phyloP scores from a whole-genome alignment of 2,329 filamentous ascomycete genomes.

The Diaporthe ilicicola region DNA sequence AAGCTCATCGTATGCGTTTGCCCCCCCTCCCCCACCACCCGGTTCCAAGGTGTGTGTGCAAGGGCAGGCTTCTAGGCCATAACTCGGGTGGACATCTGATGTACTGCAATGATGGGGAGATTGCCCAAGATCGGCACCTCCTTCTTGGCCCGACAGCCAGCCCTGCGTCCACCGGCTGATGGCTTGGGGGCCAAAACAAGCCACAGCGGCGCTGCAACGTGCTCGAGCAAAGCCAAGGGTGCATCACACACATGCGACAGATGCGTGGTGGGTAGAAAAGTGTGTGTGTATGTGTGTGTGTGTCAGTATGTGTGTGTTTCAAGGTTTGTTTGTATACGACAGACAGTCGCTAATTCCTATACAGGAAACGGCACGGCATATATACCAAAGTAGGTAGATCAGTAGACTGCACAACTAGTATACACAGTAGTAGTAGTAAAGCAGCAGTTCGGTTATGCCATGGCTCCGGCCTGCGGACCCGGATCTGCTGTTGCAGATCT shows the following conservation, averaged over 20 bases:
- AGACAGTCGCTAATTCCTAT: too few relatives aligned
- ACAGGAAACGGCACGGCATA: too few relatives aligned
- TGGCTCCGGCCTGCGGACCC: neutral
- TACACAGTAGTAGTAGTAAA: neutral
- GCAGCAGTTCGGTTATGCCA: neutral
- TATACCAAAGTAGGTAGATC: too few relatives aligned
- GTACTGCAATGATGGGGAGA: constrained; percentile 1
- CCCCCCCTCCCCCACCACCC: too few relatives aligned
- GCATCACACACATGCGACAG: neutral
- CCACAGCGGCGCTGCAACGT: neutral
- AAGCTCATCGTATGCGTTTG: too few relatives aligned
- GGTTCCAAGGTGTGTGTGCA: neutral
- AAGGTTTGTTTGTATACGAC: too few relatives aligned
- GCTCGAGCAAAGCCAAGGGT: constrained; percentile 7
- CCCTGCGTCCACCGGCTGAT: neutral
- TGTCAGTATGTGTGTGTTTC: too few relatives aligned
- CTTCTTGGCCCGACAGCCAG: neutral
- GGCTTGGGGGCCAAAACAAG: neutral
- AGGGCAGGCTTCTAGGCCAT: neutral
- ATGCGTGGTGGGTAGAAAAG: neutral
- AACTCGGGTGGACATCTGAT: neutral
- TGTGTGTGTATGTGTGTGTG: neutral
- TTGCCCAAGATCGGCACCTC: neutral
- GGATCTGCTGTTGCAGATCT: constrained; percentile 24
- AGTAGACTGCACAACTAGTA: too few relatives aligned